phyloP scores from a whole-genome alignment of 108 stramenopile species.

The Schizochytrium sp. region DNA sequence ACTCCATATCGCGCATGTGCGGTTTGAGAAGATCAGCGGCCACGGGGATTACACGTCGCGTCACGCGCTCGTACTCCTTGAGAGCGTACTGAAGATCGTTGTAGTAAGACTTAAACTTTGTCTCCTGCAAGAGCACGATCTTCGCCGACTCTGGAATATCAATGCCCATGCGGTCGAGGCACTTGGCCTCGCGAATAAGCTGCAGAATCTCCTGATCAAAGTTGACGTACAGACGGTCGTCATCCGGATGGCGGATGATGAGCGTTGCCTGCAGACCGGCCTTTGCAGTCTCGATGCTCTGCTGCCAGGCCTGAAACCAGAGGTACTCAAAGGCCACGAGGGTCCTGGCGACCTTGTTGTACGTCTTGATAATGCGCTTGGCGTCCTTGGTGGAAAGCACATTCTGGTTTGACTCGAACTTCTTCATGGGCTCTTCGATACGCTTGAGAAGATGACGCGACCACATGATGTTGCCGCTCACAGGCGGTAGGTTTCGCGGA shows the following conservation, averaged over 20 bases:
- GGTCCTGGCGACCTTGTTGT: conserved; percentile 81
- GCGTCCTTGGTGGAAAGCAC: conserved; percentile 75
- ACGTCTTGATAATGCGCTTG: conserved; percentile 75
- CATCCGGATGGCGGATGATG: conserved; percentile 78
- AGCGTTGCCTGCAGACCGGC: conserved; percentile 82
- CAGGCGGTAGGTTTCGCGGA: conserved; percentile 72
- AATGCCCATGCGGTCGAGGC: conserved; percentile 77
- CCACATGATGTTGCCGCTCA: conserved; percentile 81
- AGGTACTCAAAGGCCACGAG: conserved; percentile 79
- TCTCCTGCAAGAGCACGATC: conserved; percentile 73
- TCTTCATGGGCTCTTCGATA: conserved; percentile 81
- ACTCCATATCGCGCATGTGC: conserved; percentile 81
- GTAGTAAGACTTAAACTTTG: conserved; percentile 78
- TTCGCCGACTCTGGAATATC: conserved; percentile 75
- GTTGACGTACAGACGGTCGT: conserved; percentile 76
- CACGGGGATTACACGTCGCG: conserved; percentile 70
- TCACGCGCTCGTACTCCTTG: conserved; percentile 70
- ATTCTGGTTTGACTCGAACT: conserved; percentile 70
- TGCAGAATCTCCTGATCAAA: conserved; percentile 79
- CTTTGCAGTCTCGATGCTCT: conserved; percentile 74
- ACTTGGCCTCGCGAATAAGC: conserved; percentile 79
- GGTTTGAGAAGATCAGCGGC: conserved; percentile 62
- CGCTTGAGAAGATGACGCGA: conserved; percentile 72
- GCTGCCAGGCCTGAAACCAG: conserved; percentile 84
- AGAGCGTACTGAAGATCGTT: conserved; percentile 72